Evolutionary conservation across 305 asterid genomes (phyloP).

Genomic region (Coffea humblotiana): DNA sequence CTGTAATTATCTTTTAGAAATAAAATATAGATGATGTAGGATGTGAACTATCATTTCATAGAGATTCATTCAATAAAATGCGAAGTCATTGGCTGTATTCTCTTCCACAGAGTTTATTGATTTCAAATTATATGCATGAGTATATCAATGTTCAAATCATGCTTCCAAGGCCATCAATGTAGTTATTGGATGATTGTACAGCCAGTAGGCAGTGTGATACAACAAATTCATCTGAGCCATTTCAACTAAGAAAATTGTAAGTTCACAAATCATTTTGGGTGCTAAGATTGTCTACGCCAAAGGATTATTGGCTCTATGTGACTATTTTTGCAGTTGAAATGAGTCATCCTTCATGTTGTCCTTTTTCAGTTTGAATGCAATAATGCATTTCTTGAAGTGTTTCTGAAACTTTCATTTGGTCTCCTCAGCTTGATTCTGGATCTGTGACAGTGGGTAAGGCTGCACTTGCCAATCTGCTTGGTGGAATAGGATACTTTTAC

Average conservation of each 20-base stretch:
- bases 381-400: constrained; percentile 13
- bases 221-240: background rate
- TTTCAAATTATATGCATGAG: background rate
- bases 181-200: background rate
- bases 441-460: constrained; percentile 71
- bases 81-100: background rate
- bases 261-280: background rate
- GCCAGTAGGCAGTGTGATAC: background rate
- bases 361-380: background rate
- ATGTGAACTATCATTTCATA: background rate
- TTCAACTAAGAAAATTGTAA: background rate
- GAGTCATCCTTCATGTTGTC: background rate
- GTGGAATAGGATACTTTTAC: constrained; percentile 91
- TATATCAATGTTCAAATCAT: background rate
- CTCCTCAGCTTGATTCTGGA: constrained; percentile 68
- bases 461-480: constrained; percentile 86
- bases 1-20: background rate
- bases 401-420: constrained; percentile 28
- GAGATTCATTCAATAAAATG: background rate
- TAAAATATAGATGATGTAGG: background rate
- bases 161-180: background rate
- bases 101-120: background rate
- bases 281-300: background rate
- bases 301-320: background rate
- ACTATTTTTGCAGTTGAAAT: background rate